phyloP scores from a whole-genome alignment of 2,329 filamentous ascomycete genomes.

The Aspergillus tamarii region DNA sequence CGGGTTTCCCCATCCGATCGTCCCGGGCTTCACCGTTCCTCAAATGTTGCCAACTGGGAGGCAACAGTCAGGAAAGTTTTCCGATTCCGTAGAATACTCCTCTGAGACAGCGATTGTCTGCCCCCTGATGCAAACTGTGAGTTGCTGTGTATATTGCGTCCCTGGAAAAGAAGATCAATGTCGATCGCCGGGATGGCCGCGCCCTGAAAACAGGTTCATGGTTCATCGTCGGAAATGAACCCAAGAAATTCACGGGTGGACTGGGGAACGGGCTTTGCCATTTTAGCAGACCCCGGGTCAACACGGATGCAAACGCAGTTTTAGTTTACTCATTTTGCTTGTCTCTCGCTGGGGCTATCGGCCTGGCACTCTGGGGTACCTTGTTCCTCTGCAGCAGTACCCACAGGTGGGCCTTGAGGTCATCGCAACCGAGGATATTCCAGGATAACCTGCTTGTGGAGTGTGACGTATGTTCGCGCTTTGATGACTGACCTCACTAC shows the following conservation, averaged over 20 bases:
- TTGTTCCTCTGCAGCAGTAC: background rate
- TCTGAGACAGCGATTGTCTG: background rate
- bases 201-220: background rate
- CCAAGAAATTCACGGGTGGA: background rate
- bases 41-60: background rate
- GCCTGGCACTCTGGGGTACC: background rate
- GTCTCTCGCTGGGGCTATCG: background rate
- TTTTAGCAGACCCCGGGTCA: background rate
- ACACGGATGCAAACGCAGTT: background rate
- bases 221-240: background rate
- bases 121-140: background rate
- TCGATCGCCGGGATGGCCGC: background rate
- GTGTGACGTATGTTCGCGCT: background rate
- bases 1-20: constrained; percentile 5
- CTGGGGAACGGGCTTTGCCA: background rate
- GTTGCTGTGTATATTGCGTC: background rate
- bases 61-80: background rate
- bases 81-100: background rate
- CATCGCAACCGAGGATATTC: background rate
- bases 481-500: background rate
- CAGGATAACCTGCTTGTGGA: background rate
- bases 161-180: background rate
- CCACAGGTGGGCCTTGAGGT: background rate
- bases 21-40: background rate
- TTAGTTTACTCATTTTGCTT: background rate